These are phyloP conservation scores for Mycosphaerella sp. DNA, from an alignment of 2,329 filamentous ascomycete species.

Conservation along the genomic window DNA sequence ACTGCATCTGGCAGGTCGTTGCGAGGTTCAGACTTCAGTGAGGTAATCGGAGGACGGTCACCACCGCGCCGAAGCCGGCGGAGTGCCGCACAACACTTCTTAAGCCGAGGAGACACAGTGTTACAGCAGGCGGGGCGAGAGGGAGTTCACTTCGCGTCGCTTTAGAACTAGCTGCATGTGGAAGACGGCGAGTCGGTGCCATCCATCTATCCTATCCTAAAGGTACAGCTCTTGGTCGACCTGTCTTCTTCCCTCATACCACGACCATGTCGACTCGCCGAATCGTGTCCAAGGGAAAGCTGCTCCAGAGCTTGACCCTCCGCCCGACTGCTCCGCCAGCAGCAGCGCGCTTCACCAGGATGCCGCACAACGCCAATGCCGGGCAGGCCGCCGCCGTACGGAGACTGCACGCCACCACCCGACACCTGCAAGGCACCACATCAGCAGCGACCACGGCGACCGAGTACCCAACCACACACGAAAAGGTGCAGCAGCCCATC, in stretches of 20 bases:
- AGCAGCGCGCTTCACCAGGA: slow-evolving; percentile 31
- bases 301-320: slow-evolving; percentile 35
- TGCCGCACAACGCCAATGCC: slow-evolving; percentile 32
- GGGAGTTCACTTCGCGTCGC: slow-evolving; percentile 4
- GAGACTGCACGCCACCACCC: slow-evolving; percentile 51
- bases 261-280: slow-evolving; percentile 40
- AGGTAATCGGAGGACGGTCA: background rate
- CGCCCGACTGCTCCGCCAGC: slow-evolving; percentile 32
- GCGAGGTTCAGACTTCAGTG: no score
- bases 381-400: slow-evolving; percentile 39
- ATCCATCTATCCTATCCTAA: background rate
- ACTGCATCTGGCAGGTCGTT: no score
- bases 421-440: slow-evolving; percentile 49
- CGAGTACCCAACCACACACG: slow-evolving; percentile 64
- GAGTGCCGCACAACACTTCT: background rate
- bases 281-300: slow-evolving; percentile 39
- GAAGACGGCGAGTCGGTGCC: slow-evolving; percentile 9
- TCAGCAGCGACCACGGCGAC: slow-evolving; percentile 46
- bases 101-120: slow-evolving; percentile 1
- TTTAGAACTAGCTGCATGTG: no score
- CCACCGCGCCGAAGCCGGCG: background rate
- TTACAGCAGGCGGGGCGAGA: background rate
- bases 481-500: slow-evolving; percentile 59
- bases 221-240: no score
- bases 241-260: background rate